Evolutionary conservation across 2,329 filamentous ascomycete species (phyloP), one percentile per base, ranked within the genome.

Genomic region (Aureobasidium sp.): DNA sequence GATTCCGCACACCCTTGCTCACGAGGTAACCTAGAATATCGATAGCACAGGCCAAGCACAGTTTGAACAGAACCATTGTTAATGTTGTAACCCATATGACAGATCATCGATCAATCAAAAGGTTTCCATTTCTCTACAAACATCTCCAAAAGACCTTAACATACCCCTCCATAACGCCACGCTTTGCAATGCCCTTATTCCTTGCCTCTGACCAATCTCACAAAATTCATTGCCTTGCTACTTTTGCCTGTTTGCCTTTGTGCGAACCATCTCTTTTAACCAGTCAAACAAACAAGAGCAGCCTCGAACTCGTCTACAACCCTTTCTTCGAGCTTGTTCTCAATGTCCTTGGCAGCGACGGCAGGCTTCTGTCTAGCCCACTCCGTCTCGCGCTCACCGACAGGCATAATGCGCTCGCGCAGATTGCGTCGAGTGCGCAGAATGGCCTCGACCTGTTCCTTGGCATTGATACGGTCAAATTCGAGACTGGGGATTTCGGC

Each of bases 391-490:
- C 87, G 83, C 68, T 87, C 82, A 31, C 84, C 89, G 22, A 89
- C 80, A 0, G 91, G 86, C 56, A 92, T 79, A 52, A 96, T 83
- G 31, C 89, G 81, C 66, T 90, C 87, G 58, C 87, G 82, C 62
- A 97, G 77, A 61, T 87, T 77, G 66, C 85, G 84, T 63, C 86
- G 82, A 37, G 65, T 67, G 59, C 86, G 86, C 31, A 84, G 82
- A 39, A 97, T 77, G 81, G 89, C 89, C 67, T 96, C 90, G 5
- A 95, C 84, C 68, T 94, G 91, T 71, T 96, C 92, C 66, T 88
- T 82, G 51, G 95, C 82, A 1, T 80, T 80, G 0, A 81, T 80
- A 14, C 83, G 80, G 70, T 97, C 90, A 87, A 90, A 96, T 58
- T 84, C 81, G 7, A 97, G 80, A 9, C 84, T 79, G 15, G 87